Evolutionary conservation across 2,329 filamentous ascomycete genomes (phyloP).

Genomic region (Bipolaris gigantea): DNA sequence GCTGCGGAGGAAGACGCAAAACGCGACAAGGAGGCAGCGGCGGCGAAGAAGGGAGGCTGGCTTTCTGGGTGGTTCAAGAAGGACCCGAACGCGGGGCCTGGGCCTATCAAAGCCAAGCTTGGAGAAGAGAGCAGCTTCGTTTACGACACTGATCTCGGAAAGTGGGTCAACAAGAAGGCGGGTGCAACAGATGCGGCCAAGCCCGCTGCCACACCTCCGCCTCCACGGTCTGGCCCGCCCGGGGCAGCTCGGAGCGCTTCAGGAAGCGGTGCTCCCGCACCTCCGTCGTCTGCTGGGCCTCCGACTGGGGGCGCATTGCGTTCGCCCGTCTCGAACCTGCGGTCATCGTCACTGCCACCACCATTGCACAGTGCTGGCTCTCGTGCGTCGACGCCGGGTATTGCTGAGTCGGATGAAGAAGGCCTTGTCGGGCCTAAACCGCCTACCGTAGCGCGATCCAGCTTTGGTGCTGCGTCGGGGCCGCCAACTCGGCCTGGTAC

Average conservation of each 20-base stretch:
- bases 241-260: conserved; percentile 53
- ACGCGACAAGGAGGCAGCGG: conserved; percentile 50
- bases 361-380: conserved; percentile 34
- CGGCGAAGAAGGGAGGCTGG: conserved; percentile 68
- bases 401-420: conserved; percentile 34
- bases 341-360: conserved; percentile 44
- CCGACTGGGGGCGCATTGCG: conserved; percentile 17
- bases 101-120: conserved; percentile 88
- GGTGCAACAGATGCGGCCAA: conserved; percentile 63
- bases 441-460: conserved; percentile 31
- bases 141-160: conserved; percentile 93
- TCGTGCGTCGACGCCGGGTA: conserved; percentile 38
- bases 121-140: conserved; percentile 92
- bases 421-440: conserved; percentile 22
- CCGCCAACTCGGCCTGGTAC: conserved; percentile 62
- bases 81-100: conserved; percentile 63
- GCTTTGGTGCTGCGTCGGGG: conserved; percentile 29
- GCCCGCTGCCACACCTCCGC: conserved; percentile 69
- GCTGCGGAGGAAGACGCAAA: conserved; percentile 74
- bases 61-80: conserved; percentile 84
- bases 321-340: conserved; percentile 24
- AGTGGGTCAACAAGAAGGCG: conserved; percentile 97
- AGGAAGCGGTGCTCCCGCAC: conserved; percentile 40
- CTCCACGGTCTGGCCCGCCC: conserved; percentile 63
- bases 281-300: conserved; percentile 37